phyloP scores from a whole-genome alignment of 2,329 filamentous ascomycete species.

The Stemphylium lycopersici region DNA sequence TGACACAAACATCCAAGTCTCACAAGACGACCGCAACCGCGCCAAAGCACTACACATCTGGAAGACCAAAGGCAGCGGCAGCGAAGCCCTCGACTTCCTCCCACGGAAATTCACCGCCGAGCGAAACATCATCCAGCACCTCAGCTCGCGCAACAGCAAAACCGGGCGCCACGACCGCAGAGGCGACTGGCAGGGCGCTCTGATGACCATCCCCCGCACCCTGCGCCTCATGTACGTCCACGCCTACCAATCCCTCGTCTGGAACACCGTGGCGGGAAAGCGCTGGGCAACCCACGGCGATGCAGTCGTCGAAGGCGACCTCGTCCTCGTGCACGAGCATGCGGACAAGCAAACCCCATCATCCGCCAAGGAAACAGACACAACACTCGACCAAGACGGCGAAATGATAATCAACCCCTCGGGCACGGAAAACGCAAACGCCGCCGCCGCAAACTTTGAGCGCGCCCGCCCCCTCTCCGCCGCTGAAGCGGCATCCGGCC shows the following conservation, averaged over 20 bases:
- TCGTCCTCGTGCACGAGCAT: slow-evolving; percentile 72
- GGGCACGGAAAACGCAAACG: slow-evolving; percentile 61
- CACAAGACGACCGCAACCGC: slow-evolving; percentile 77
- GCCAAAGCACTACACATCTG: slow-evolving; percentile 81
- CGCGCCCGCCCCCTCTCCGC: slow-evolving; percentile 76
- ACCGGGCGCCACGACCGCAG: slow-evolving; percentile 56
- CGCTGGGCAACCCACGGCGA: slow-evolving; percentile 78
- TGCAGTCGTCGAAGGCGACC: slow-evolving; percentile 80
- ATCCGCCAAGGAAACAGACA: slow-evolving; percentile 26
- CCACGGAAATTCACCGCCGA: slow-evolving; percentile 86
- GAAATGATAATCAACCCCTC: slow-evolving; percentile 69
- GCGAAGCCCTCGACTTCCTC: slow-evolving; percentile 69
- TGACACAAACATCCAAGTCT: slow-evolving; percentile 57
- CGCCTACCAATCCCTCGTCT: slow-evolving; percentile 92
- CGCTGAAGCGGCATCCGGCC: slow-evolving; percentile 77
- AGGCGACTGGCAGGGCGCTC: slow-evolving; percentile 79
- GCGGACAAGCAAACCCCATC: slow-evolving; percentile 49
- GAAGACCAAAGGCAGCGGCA: slow-evolving; percentile 63
- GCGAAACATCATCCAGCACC: slow-evolving; percentile 75
- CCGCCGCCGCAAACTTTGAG: slow-evolving; percentile 63
- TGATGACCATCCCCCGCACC: slow-evolving; percentile 79
- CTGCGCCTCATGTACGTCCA: slow-evolving; percentile 94
- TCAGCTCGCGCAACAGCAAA: slow-evolving; percentile 57
- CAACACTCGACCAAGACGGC: slow-evolving; percentile 62
- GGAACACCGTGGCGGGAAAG: slow-evolving; percentile 84